Base-by-base conservation (phyloP, 2,329 filamentous ascomycete genomes). In the Pseudodiploospora longispora region DNA sequence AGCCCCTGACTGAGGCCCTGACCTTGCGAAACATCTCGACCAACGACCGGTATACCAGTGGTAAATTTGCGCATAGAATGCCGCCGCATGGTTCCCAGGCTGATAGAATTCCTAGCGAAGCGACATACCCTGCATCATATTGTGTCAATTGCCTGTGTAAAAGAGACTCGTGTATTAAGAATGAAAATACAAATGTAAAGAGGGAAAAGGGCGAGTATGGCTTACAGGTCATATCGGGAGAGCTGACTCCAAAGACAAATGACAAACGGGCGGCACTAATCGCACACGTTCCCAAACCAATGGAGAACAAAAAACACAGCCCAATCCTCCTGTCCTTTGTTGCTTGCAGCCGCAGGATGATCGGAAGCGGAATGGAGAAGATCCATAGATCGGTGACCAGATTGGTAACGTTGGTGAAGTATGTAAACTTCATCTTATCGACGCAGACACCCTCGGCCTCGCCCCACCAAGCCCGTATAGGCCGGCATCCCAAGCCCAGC, bases 31-130 rank as follows among this genome's bases (percentile, higher is more conserved):
- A 19, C 19, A 45, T 39, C 10, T 33, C 30, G 35, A 45, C 12
- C 12, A 44, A 31, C 10, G 40, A 30, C 5, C 46, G 42, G 40
- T 48, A 50, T 32, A 48, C 40, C 4, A 41, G 36, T 4, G 46
- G 46, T 4, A 46, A 12, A 29, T 50, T 50, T 28, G 46, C 48
- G 43, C 46, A 50, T 4, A 50, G 43, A 27, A 50, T 46, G 10
- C 44, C 48, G 6, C 48, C 46, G 46, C 48, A 50, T 10, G 48
- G 42, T 19, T 50, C 48, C 48, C 48, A 50, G 27, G 36, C 41
- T 6, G 46, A 48, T n/a, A 50, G 42, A 28, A 48, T 50, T 6
- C 41, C 47, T 2, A 50, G 28, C 2, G 39, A 29, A 6, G 34
- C 42, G 8, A 40, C 45, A 30, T 43, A 30, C 48, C 46, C 48